phyloP scores from a whole-genome alignment of 148 eudicot genomes.

The Beta vulgaris region DNA sequence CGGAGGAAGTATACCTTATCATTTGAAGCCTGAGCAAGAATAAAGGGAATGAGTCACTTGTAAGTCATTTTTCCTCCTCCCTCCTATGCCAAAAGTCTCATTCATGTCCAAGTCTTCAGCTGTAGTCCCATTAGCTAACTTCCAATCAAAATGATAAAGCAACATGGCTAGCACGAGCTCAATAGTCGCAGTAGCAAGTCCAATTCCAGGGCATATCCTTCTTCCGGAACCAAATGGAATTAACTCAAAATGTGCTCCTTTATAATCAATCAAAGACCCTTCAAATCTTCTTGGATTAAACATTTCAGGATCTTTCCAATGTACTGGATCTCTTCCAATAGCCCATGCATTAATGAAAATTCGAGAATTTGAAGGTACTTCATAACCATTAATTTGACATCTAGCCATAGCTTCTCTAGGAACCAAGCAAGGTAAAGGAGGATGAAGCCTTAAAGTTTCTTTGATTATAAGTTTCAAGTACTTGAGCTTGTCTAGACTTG shows the following conservation, averaged over 20 bases:
- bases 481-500: slow-evolving; percentile 16
- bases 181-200: slow-evolving; percentile 18
- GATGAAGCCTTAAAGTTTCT: slow-evolving; percentile 34
- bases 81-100: slow-evolving; percentile 14
- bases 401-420: slow-evolving; percentile 24
- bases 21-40: neutral
- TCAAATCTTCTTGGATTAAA: slow-evolving; percentile 37
- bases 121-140: slow-evolving; percentile 13
- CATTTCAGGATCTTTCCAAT: slow-evolving; percentile 22
- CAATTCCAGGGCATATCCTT: slow-evolving; percentile 35
- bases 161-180: slow-evolving; percentile 26
- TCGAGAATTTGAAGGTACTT: slow-evolving; percentile 13
- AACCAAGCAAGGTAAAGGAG: slow-evolving; percentile 27
- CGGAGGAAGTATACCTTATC: too few relatives aligned
- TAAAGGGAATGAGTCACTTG: slow-evolving; percentile 2
- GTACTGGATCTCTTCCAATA: slow-evolving; percentile 29
- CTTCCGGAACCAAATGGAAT: slow-evolving; percentile 38
- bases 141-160: slow-evolving; percentile 33
- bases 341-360: slow-evolving; percentile 31
- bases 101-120: slow-evolving; percentile 25
- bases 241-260: slow-evolving; percentile 24
- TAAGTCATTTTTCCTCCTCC: slow-evolving; percentile 13
- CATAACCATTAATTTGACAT: slow-evolving; percentile 15
- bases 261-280: too few relatives aligned
- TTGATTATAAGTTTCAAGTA: slow-evolving; percentile 29